Conservation (phyloP, 1,139 yeast genomes). For the Blastobotrys raffinosifermentans region DNA sequence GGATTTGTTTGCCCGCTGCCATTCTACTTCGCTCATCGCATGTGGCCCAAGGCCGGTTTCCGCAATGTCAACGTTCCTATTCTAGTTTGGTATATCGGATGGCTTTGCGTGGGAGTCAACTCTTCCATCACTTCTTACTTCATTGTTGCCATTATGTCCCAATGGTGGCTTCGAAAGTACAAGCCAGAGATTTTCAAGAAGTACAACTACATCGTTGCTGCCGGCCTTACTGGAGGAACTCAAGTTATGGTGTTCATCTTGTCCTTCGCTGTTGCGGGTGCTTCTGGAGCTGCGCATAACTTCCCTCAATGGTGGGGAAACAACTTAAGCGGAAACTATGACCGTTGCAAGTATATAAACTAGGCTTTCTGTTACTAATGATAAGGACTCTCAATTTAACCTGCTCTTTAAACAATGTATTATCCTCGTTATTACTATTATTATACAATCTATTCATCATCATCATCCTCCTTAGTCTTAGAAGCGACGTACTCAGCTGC, state of each 20-base stretch:
- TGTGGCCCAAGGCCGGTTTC: conserved; percentile 27
- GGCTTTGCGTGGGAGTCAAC: conserved; percentile 32
- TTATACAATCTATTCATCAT: conserved; percentile 2
- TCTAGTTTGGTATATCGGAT: conserved; percentile 26
- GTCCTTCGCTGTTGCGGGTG: conserved; percentile 22
- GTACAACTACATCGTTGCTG: conserved; percentile 44
- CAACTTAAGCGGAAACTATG: conserved; percentile 13
- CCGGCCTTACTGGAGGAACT: conserved; percentile 43
- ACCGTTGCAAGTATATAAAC: conserved; percentile 14
- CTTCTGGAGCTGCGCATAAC: conserved; percentile 17
- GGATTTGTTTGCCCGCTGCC: conserved; percentile 28
- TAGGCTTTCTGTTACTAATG: conserved; percentile 4
- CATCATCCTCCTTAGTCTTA: conserved; percentile 5
- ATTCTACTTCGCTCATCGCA: conserved; percentile 23
- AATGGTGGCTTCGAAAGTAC: conserved; percentile 23
- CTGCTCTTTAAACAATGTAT: not conserved
- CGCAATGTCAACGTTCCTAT: conserved; percentile 26
- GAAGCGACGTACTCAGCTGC: conserved; percentile 66
- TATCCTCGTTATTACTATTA: too few relatives aligned
- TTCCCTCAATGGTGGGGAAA: conserved; percentile 23
- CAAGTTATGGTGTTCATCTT: conserved; percentile 22
- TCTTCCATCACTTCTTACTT: conserved; percentile 28
- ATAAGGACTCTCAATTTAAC: not conserved
- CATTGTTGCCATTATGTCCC: conserved; percentile 27
- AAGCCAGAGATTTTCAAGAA: conserved; percentile 28